Percentiles rank a stretch among this genome's conserved stretches.
Evolutionary conservation across 208 protist genomes (phyloP).

Genomic region (Trichomonas vaginalis): DNA sequence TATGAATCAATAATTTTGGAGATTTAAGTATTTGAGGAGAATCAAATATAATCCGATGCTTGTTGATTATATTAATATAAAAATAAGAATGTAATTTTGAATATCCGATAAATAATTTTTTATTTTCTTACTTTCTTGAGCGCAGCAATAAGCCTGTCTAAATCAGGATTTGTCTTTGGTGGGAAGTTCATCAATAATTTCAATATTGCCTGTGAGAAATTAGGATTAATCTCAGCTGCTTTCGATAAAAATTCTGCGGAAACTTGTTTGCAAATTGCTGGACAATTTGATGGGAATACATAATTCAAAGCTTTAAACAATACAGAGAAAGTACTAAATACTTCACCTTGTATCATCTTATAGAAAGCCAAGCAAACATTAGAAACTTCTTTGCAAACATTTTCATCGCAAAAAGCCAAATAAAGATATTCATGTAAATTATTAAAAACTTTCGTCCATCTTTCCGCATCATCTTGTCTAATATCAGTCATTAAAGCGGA

Average conservation of each 20-base stretch:
- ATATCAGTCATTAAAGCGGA: not conserved
- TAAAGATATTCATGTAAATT: not conserved
- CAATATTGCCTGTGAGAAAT: not conserved
- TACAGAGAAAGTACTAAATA: not conserved
- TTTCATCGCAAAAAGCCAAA: not conserved
- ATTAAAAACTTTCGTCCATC: not conserved
- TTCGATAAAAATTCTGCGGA: not conserved
- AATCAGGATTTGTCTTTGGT: not conserved
- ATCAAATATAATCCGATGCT: no score
- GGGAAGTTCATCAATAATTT: constrained; percentile 12
- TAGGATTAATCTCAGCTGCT: not conserved
- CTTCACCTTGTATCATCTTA: not conserved
- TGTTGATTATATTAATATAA: no score
- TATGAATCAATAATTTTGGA: no score
- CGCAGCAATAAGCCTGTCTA: not conserved
- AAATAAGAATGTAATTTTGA: no score
- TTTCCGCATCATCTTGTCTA: not conserved
- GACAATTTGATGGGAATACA: not conserved
- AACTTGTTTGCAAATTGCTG: not conserved
- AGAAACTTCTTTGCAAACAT: not conserved
- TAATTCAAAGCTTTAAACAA: not conserved
- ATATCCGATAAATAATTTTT: no score
- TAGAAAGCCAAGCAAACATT: constrained; percentile 1
- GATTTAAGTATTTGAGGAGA: no score
- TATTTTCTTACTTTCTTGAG: constrained; percentile 7